Evolutionary conservation across 2,329 filamentous ascomycete genomes (phyloP).

Genomic region (Apiospora marii): DNA sequence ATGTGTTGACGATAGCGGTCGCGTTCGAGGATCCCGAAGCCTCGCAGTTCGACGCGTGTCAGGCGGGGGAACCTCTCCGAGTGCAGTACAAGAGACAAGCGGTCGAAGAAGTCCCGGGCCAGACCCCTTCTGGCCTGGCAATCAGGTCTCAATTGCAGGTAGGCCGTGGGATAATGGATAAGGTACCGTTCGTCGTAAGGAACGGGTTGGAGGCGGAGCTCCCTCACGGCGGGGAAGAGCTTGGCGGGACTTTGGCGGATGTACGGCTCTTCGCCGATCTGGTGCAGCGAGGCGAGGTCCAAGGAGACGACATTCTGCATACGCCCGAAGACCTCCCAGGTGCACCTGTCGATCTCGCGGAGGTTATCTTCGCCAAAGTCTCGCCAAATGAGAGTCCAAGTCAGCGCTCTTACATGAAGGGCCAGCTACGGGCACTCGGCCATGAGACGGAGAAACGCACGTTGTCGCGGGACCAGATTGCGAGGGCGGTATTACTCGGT

Average conservation of each 20-base stretch:
- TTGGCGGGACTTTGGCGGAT: background rate
- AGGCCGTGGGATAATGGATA: too few species aligned
- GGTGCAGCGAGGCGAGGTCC: background rate
- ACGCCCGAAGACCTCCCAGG: background rate
- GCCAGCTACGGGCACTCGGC: background rate
- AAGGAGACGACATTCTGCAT: background rate
- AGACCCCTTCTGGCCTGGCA: too few species aligned
- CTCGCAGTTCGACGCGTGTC: background rate
- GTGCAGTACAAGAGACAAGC: background rate
- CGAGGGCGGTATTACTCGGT: background rate
- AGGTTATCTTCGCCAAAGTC: background rate
- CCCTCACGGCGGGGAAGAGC: background rate
- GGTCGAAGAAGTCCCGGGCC: background rate
- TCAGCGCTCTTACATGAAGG: background rate
- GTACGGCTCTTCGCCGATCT: background rate
- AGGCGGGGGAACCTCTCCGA: background rate
- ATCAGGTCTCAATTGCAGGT: too few species aligned
- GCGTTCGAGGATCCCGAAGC: background rate
- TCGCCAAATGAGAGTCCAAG: background rate
- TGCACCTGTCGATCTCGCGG: background rate
- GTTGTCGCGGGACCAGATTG: background rate
- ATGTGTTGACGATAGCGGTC: background rate
- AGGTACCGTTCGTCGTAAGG: too few species aligned
- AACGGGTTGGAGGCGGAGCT: background rate
- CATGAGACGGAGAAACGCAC: background rate